Evolutionary conservation across 1,284 basidiomycete genomes (phyloP).

Genomic region (Leccinum pachyderme): DNA sequence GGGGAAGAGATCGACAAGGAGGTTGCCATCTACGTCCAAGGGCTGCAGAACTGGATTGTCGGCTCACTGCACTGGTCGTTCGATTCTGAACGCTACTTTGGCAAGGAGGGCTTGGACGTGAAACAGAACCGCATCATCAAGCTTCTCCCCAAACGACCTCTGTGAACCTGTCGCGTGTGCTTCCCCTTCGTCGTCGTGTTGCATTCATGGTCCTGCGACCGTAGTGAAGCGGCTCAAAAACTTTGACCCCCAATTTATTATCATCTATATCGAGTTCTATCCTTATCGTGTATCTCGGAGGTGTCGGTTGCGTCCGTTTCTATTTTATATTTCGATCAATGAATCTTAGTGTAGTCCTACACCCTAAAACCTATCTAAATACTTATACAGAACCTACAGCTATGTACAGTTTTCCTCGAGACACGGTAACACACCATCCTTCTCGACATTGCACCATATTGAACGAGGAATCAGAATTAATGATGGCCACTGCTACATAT

Average conservation of each 20-base stretch:
- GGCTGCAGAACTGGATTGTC: conserved; percentile 57
- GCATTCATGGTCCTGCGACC: not conserved
- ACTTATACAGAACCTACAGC: not conserved
- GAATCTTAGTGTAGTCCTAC: conserved; percentile 1
- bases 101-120: conserved; percentile 43
- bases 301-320: conserved; percentile 7
- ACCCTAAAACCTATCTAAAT: conserved; percentile 1
- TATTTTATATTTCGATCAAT: conserved; percentile 8
- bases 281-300: not conserved
- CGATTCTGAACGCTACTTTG: conserved; percentile 56
- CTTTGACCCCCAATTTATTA: not conserved
- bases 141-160: conserved; percentile 38
- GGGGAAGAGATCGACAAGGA: conserved; percentile 48
- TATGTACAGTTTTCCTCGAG: not conserved
- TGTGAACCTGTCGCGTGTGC: conserved; percentile 13
- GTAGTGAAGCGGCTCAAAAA: not conserved
- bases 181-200: not conserved
- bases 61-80: conserved; percentile 62
- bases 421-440: not conserved
- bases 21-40: conserved; percentile 48
- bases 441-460: not conserved
- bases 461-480: not conserved
- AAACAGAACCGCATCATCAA: conserved; percentile 46
- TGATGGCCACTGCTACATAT: not conserved
- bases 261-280: conserved; percentile 9